A percentile compares a stretch with the other conserved stretches of the same genome.
Conservation (phyloP, 192 early-diverging fungal species). For the Linnemannia hyalina region DNA sequence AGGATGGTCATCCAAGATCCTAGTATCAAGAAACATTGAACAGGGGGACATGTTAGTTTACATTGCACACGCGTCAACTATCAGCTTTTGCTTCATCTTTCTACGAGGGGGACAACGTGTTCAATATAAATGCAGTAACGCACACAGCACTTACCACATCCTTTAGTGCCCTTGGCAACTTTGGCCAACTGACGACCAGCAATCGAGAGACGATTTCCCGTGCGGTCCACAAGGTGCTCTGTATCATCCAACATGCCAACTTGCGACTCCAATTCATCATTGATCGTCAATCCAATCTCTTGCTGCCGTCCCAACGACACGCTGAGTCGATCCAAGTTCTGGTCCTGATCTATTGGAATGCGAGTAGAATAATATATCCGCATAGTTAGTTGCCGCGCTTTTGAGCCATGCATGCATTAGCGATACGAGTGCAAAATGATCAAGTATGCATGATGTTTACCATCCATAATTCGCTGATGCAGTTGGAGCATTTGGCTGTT, state of each 20-base stretch:
- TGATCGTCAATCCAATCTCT: slow-evolving; percentile 78
- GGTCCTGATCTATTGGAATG: slow-evolving; percentile 74
- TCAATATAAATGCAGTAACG: neutral
- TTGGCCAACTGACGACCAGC: slow-evolving; percentile 65
- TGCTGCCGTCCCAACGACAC: slow-evolving; percentile 74
- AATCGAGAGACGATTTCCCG: slow-evolving; percentile 56
- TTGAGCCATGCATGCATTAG: neutral
- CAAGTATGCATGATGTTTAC: slow-evolving; percentile 48
- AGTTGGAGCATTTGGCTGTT: slow-evolving; percentile 69
- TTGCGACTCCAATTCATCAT: slow-evolving; percentile 81
- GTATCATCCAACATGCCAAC: slow-evolving; percentile 81
- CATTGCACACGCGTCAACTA: neutral
- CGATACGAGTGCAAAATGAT: neutral
- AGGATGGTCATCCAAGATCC: slow-evolving; percentile 63
- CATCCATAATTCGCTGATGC: slow-evolving; percentile 75
- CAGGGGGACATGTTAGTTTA: neutral
- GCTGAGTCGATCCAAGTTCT: slow-evolving; percentile 76
- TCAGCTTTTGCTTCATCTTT: neutral
- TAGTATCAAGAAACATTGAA: neutral
- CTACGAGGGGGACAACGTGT: neutral
- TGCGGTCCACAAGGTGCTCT: slow-evolving; percentile 71
- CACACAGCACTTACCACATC: slow-evolving; percentile 58
- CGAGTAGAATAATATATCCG: slow-evolving; percentile 2
- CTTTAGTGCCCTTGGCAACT: slow-evolving; percentile 66
- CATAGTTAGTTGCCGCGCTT: neutral